Percentiles rank a stretch among this genome's conserved stretches.
These are phyloP conservation scores for Fusarium zealandicum DNA, from an alignment of 2,329 filamentous ascomycete species.

Conservation along the genomic window DNA sequence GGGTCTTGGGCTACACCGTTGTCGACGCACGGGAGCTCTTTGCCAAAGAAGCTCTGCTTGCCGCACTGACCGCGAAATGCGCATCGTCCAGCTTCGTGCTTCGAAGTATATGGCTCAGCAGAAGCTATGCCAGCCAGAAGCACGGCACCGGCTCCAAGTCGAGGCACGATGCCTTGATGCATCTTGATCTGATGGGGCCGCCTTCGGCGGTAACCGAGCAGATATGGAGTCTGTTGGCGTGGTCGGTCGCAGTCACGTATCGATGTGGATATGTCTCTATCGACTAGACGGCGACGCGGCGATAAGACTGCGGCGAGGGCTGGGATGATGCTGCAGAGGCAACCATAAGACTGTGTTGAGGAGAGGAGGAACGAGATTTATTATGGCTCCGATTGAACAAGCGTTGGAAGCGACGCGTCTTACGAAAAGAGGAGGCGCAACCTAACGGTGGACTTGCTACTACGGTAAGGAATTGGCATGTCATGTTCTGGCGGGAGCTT, in stretches of 20 bases:
- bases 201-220: constrained; percentile 22
- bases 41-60: constrained; percentile 87
- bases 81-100: constrained; percentile 87
- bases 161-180: constrained; percentile 44
- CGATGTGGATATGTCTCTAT: constrained; percentile 14
- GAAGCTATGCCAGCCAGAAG: constrained; percentile 40
- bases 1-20: constrained; percentile 83
- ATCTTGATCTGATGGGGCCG: constrained; percentile 39
- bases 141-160: constrained; percentile 44
- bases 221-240: constrained; percentile 25
- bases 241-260: constrained; percentile 17
- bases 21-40: constrained; percentile 89
- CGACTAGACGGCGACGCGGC: constrained; percentile 17
- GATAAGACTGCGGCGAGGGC: constrained; percentile 17
- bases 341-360: constrained; percentile 27
- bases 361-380: not conserved
- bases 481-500: constrained; percentile 26
- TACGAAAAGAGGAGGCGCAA: constrained; percentile 17
- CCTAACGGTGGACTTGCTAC: constrained; percentile 2
- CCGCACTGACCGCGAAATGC: constrained; percentile 92
- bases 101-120: constrained; percentile 56
- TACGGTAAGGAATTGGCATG: constrained; percentile 21
- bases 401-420: constrained; percentile 22
- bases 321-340: constrained; percentile 11
- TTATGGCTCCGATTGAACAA: not conserved